Evolutionary conservation across 1,139 yeast genomes (phyloP).

Genomic region (Suhomyces bribrorum): DNA sequence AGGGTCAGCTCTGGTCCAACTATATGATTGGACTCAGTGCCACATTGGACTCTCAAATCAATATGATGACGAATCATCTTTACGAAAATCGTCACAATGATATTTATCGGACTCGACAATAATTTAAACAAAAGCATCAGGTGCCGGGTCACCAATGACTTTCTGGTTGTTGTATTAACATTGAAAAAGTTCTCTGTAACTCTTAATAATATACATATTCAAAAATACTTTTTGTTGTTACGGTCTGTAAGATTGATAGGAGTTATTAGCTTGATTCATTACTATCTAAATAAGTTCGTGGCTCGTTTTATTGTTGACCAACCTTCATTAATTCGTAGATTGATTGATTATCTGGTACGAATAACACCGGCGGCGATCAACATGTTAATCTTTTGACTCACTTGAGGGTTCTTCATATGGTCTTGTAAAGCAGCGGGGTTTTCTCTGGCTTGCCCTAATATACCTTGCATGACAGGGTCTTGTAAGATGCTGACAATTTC

Average conservation of each 20-base stretch:
- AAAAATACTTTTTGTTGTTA: no score
- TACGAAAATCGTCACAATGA: neutral
- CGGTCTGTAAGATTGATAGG: no score
- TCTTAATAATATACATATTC: no score
- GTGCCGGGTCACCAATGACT: no score
- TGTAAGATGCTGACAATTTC: conserved; percentile 88
- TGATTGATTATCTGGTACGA: conserved; percentile 67
- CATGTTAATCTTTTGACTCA: conserved; percentile 82
- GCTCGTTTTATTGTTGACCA: no score
- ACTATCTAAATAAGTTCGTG: neutral
- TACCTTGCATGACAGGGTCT: conserved; percentile 97
- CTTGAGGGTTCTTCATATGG: conserved; percentile 96
- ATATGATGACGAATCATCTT: conserved; percentile 2
- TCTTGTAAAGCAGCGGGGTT: conserved; percentile 97
- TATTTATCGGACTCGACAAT: no score
- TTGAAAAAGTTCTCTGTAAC: no score
- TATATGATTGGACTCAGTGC: conserved; percentile 6
- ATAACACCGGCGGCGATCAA: conserved; percentile 97
- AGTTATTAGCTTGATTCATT: no score
- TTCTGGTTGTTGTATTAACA: no score
- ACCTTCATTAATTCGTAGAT: conserved; percentile 3
- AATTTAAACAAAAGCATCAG: no score
- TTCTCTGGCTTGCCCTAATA: conserved; percentile 89
- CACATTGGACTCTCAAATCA: conserved; percentile 6
- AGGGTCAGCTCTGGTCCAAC: conserved; percentile 7